Evolutionary conservation across 2,329 filamentous ascomycete species (phyloP).

Genomic region (Sporothrix dimorphospora): DNA sequence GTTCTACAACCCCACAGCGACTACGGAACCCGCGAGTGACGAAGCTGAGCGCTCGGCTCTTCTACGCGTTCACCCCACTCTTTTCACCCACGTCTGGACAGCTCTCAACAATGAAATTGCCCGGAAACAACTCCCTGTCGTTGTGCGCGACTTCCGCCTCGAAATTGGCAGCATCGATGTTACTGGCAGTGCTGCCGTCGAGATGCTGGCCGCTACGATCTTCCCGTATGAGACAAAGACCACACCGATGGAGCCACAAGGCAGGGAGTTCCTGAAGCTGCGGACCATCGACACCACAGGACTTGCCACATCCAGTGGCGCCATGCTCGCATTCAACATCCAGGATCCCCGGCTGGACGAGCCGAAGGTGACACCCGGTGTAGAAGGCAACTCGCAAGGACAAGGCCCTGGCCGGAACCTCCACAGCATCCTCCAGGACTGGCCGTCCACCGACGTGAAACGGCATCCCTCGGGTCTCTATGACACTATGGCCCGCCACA

Average conservation of each 20-base stretch:
- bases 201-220: constrained; percentile 72
- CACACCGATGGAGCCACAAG: constrained; percentile 42
- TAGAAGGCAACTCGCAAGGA: constrained; percentile 36
- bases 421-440: constrained; percentile 49
- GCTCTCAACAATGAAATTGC: constrained; percentile 57
- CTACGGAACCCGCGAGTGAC: not conserved
- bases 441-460: constrained; percentile 36
- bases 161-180: constrained; percentile 65
- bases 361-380: constrained; percentile 50
- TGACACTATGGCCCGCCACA: constrained; percentile 65
- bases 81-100: constrained; percentile 70
- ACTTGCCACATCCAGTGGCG: constrained; percentile 68
- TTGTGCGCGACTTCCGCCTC: constrained; percentile 70
- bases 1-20: constrained; percentile 25
- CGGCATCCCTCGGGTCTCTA: constrained; percentile 63
- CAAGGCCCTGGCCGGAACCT: constrained; percentile 49
- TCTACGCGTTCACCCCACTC: constrained; percentile 71
- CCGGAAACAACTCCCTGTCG: constrained; percentile 65
- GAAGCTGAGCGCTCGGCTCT: constrained; percentile 21
- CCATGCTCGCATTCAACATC: constrained; percentile 71
- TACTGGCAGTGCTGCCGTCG: constrained; percentile 72
- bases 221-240: constrained; percentile 50
- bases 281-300: constrained; percentile 67
- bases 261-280: constrained; percentile 54
- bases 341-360: constrained; percentile 80